A percentile compares a stretch with the other conserved stretches of the same genome.
Conservation (phyloP, 495 filamentous ascomycete genomes). For the Xylaria curta region DNA sequence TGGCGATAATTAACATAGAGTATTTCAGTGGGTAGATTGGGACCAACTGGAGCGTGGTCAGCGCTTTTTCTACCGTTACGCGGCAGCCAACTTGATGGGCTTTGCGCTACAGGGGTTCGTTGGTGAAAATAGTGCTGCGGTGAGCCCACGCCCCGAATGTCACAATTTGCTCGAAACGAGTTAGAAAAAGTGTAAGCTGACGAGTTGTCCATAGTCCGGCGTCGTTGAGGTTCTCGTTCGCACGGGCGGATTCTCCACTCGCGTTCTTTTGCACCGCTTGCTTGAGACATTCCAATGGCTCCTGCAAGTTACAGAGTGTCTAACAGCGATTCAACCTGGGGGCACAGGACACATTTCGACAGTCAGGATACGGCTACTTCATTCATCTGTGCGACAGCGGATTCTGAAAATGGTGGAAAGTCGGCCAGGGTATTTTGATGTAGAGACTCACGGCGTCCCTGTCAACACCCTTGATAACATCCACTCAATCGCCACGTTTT, state of each 20-base stretch:
- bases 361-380: slow-evolving; percentile 70
- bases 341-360: slow-evolving; percentile 69
- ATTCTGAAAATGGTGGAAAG: slow-evolving; percentile 62
- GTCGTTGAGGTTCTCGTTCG: slow-evolving; percentile 65
- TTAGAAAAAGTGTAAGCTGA: neutral
- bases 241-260: slow-evolving; percentile 73
- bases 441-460: slow-evolving; percentile 64
- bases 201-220: neutral
- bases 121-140: slow-evolving; percentile 44
- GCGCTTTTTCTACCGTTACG: slow-evolving; percentile 69
- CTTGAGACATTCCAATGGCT: slow-evolving; percentile 74
- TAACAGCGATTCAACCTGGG: slow-evolving; percentile 57
- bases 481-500: slow-evolving; percentile 68
- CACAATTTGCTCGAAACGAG: neutral
- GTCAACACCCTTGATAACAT: slow-evolving; percentile 74
- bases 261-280: slow-evolving; percentile 67
- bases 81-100: slow-evolving; percentile 60
- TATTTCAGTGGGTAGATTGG: slow-evolving; percentile 80
- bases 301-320: slow-evolving; percentile 59
- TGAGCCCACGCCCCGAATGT: slow-evolving; percentile 53
- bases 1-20: slow-evolving; percentile 50
- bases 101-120: slow-evolving; percentile 20
- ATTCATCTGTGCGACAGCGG: slow-evolving; percentile 66
- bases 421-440: slow-evolving; percentile 65
- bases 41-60: slow-evolving; percentile 70